A percentile compares a stretch with the other conserved stretches of the same genome.
Conservation (phyloP, 179 eudicot genomes). For the Corrigiola litoralis region DNA sequence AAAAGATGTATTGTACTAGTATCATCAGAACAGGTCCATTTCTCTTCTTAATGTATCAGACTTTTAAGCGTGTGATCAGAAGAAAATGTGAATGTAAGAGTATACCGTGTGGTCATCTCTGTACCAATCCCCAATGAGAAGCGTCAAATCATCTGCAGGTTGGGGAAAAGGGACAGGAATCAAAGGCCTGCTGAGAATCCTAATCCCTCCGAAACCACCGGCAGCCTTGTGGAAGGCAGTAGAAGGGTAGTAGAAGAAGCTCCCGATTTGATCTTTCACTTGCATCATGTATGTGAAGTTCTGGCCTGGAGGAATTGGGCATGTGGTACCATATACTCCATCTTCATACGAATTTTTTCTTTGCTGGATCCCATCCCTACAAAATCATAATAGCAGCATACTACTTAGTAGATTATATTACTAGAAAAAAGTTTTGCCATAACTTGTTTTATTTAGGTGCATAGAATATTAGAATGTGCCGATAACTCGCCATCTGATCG, state of each 20-base stretch:
- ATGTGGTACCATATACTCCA: slow-evolving; percentile 66
- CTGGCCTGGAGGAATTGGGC: slow-evolving; percentile 64
- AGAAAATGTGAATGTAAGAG: background rate
- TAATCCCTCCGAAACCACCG: slow-evolving; percentile 63
- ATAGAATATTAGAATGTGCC: too few relatives aligned
- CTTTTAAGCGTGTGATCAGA: background rate
- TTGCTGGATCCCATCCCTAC: slow-evolving; percentile 67
- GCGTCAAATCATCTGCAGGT: slow-evolving; percentile 51
- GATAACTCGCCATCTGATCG: too few relatives aligned
- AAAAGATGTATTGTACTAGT: background rate
- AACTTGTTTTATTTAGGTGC: too few relatives aligned
- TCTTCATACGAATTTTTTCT: slow-evolving; percentile 60
- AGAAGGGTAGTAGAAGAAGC: slow-evolving; percentile 61
- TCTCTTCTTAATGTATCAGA: too few relatives aligned
- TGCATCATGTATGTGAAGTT: slow-evolving; percentile 63
- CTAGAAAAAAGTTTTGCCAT: too few relatives aligned
- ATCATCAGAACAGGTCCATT: too few relatives aligned
- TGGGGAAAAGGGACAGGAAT: slow-evolving; percentile 61
- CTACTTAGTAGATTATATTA: too few relatives aligned
- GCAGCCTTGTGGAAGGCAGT: slow-evolving; percentile 60
- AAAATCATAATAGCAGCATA: background rate
- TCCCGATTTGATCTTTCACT: slow-evolving; percentile 71
- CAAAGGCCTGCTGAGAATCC: slow-evolving; percentile 47
- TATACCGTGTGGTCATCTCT: slow-evolving; percentile 40
- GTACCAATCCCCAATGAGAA: slow-evolving; percentile 80